Conservation (phyloP, 208 protist genomes). For the Leishmania tropica region DNA sequence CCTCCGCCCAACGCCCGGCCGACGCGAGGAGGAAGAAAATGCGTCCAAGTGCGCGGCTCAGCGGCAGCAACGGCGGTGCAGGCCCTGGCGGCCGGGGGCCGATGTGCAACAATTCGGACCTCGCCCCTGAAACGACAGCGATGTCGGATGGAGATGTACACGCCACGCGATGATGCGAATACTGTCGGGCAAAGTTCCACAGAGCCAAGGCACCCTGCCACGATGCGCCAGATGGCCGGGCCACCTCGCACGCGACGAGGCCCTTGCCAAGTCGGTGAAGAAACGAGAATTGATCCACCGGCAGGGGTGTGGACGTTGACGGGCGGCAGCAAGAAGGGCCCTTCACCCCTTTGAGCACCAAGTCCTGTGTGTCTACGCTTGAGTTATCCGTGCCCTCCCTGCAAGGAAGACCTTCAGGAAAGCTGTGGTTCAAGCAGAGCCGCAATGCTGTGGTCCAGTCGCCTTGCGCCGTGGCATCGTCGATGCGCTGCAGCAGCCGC, state of each 20-base stretch:
- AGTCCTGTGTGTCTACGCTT: background rate
- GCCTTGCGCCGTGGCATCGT: slow-evolving; percentile 42
- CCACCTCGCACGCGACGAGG: slow-evolving; percentile 38
- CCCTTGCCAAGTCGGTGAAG: slow-evolving; percentile 48
- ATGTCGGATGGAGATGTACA: background rate
- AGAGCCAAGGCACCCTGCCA: slow-evolving; percentile 40
- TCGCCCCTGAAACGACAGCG: background rate
- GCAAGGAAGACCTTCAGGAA: background rate
- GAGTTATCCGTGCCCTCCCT: background rate
- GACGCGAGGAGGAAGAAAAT: slow-evolving; percentile 55
- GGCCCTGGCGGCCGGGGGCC: background rate
- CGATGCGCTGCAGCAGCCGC: slow-evolving; percentile 24
- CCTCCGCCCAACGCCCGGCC: slow-evolving; percentile 52
- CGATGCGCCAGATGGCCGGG: background rate
- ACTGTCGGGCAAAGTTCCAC: slow-evolving; percentile 11
- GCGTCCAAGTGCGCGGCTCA: slow-evolving; percentile 31
- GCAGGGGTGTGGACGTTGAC: background rate
- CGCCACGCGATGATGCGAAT: background rate
- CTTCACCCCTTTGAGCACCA: background rate
- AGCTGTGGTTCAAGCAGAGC: slow-evolving; percentile 12
- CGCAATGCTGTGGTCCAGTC: slow-evolving; percentile 60
- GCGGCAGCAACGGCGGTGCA: background rate
- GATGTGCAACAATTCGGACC: background rate
- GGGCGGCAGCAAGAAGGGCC: background rate
- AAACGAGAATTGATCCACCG: slow-evolving; percentile 7